Evolutionary conservation across 148 eudicot species (phyloP), one percentile per base, ranked within the genome.

Genomic region (Cornus suecica): DNA sequence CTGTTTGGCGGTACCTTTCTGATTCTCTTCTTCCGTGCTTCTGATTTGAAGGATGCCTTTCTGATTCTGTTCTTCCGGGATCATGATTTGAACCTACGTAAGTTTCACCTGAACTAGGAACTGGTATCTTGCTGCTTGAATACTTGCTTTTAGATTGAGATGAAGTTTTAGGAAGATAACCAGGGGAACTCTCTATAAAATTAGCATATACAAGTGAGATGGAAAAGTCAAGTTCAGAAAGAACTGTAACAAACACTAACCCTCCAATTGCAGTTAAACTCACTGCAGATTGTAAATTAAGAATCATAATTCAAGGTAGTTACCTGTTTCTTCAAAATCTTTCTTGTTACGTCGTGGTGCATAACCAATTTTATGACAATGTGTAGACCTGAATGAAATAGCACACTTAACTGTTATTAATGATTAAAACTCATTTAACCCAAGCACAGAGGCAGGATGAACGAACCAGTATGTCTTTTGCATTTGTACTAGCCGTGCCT

Each of bases 401-500:
- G 6, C 37, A 61, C 1, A 56, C 15, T 48, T 58, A 22, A 7
- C 62, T 20, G 8, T 58, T 58, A 58, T n/a, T 58, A 58, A 58
- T 58, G 24, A 58, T 58, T n/a, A 20, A n/a, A 26, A 24, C 31
- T 25, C 52, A 54, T 26, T 56, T 37, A 74, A 54, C 61, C 28
- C 14, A 31, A 70, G 72, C 13, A 72, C 27, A 77, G 42, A 69
- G 73, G 28, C 26, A 74, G 60, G 28, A 79, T 26, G 76, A 76
- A 70, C 91, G 31, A 77, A 95, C 99, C 99, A 95, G 51, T 83
- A 95, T 23, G 80, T 72, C 85, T 91, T 95, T 80, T 95, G 99
- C 85, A 92, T 78, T 54, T 81, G 81, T 54, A 84, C 25, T 74
- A 95, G 81, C 67, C 84, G 86, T 20, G 78, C 62, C 77, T 95